phyloP scores from a whole-genome alignment of 768 basidiomycete species.

The Calocybe cyanea region DNA sequence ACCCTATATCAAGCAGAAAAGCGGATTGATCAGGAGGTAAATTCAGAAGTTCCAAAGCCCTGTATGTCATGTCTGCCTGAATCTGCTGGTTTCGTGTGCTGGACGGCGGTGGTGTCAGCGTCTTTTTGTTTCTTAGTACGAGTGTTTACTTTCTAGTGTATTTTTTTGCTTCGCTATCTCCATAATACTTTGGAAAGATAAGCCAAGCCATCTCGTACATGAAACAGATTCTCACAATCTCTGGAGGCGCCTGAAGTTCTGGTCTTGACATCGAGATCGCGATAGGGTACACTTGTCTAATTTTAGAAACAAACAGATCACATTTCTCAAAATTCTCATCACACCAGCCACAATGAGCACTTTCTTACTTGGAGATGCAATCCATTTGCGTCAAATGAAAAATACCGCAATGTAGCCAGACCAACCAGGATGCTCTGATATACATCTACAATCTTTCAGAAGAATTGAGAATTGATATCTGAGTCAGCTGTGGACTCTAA shows the following conservation, averaged over 20 bases:
- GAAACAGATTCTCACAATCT: slow-evolving; percentile 60
- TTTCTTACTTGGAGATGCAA: no score
- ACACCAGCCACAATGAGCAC: no score
- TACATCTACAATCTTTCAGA: no score
- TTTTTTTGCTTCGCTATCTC: slow-evolving; percentile 91
- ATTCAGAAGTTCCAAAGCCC: slow-evolving; percentile 88
- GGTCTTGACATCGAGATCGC: slow-evolving; percentile 68
- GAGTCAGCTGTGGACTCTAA: no score
- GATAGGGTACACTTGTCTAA: slow-evolving; percentile 6
- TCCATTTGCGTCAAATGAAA: no score
- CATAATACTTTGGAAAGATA: slow-evolving; percentile 74
- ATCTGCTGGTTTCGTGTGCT: slow-evolving; percentile 96
- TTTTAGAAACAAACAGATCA: slow-evolving; percentile 6
- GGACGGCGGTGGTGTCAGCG: slow-evolving; percentile 17
- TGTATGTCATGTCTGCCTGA: slow-evolving; percentile 96
- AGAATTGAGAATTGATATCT: no score
- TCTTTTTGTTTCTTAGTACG: slow-evolving; percentile 5
- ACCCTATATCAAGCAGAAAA: slow-evolving; percentile 92
- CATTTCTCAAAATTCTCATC: no score
- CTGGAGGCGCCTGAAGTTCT: slow-evolving; percentile 84
- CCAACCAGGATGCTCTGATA: no score
- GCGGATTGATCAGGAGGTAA: slow-evolving; percentile 77
- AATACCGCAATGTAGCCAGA: no score
- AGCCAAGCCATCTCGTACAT: slow-evolving; percentile 8
- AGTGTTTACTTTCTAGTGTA: slow-evolving; percentile 85